Evolutionary conservation across 805 yeast species (phyloP), one percentile per base, ranked within the genome.

Genomic region (Brettanomyces nanus): DNA sequence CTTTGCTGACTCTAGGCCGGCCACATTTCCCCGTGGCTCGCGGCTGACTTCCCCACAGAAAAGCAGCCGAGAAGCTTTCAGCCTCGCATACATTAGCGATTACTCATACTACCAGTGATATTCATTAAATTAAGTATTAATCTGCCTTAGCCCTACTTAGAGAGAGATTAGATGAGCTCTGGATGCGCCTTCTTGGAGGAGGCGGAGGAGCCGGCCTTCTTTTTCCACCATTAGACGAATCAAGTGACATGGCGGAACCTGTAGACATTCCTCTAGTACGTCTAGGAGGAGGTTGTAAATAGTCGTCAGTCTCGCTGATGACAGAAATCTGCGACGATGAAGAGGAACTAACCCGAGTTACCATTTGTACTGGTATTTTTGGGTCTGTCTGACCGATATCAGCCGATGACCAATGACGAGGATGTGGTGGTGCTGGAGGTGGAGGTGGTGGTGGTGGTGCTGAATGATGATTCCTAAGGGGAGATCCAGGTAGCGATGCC

Each of bases 131-230:
- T n/a, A n/a, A n/a, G 19, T 19, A 20, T 20, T 20, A 19, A 19
- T 9, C 23, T 18, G 21, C 36, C 28, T 39, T 39, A 11, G 37
- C 30, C 22, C 37, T 36, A 36, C 39, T 36, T 5, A 39, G 30
- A 4, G 39, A 28, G 11, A 39, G 14, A 18, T 39, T 39, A 14
- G 42, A 39, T 11, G 35, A 32, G 13, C 31, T 36, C 10, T 11
- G 19, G 9, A 29, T n/a, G 10, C 40, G 37, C 27, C 43, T 31
- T 10, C 40, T 38, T 15, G 43, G 43, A 1, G 43, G 43, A 6
- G 43, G 43, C 3, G 43, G 43, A 18, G 43, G 43, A 13, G 32
- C 38, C 6, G 31, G 22, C 21, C 31, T 36, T 20, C 40, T 20
- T 7, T 21, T 11, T 7, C 33, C 13, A 19, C 33, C n/a, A 9